phyloP scores from a whole-genome alignment of 192 early-diverging fungal species.

The Umbelopsis isabellina region DNA sequence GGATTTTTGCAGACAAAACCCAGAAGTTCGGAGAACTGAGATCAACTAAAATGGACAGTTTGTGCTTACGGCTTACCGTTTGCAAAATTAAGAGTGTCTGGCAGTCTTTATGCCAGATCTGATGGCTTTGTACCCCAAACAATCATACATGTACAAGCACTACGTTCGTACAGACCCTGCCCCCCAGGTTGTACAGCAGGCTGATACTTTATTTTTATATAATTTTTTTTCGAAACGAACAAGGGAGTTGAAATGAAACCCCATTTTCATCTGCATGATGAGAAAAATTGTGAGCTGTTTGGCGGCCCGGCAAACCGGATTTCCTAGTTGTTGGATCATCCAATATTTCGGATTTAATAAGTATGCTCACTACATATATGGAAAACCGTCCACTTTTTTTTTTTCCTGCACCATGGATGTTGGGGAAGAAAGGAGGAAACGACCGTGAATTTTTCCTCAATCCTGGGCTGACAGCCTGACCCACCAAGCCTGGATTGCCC shows the following conservation, averaged over 20 bases:
- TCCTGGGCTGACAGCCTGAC: too few species aligned
- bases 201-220: too few species aligned
- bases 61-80: background rate
- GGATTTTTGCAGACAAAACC: background rate
- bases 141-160: too few species aligned
- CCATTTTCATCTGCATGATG: background rate
- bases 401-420: background rate
- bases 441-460: background rate
- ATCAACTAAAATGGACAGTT: background rate
- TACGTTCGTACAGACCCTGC: too few species aligned
- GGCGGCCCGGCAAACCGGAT: conserved; percentile 20
- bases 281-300: background rate
- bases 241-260: background rate
- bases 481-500: too few species aligned
- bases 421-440: conserved; percentile 2
- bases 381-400: background rate
- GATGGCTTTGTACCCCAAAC: too few species aligned
- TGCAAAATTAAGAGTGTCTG: too few species aligned
- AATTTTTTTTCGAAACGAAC: too few species aligned
- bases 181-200: too few species aligned
- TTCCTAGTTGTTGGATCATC: background rate
- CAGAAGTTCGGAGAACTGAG: background rate
- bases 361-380: background rate
- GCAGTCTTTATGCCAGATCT: too few species aligned
- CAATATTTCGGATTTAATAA: background rate